Conservation (phyloP, 768 basidiomycete genomes). For the Serendipita sp. region DNA sequence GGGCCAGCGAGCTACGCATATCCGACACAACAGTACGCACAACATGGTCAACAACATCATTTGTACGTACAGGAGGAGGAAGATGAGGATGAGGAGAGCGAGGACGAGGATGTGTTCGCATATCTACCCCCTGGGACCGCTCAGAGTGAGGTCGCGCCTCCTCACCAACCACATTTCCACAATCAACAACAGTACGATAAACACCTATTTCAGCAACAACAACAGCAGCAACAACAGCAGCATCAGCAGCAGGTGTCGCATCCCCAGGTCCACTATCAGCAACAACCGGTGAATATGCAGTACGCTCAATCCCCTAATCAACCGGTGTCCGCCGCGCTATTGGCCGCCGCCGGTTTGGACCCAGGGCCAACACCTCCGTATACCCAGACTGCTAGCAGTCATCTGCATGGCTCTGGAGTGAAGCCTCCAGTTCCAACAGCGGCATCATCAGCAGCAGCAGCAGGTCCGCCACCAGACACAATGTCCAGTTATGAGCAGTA, state of each 20-base stretch:
- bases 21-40: constrained; percentile 1
- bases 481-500: not conserved
- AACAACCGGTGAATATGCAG: not conserved
- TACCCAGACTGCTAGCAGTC: not conserved
- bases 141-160: not conserved
- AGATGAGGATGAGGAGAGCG: not conserved
- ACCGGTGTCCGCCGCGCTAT: not conserved
- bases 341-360: not conserved
- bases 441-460: not conserved
- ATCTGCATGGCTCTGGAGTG: not conserved
- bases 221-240: not conserved
- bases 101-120: constrained; percentile 7
- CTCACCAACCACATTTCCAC: not conserved
- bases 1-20: not conserved
- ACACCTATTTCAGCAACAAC: not conserved
- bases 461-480: not conserved
- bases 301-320: not conserved
- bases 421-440: not conserved
- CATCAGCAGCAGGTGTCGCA: not conserved
- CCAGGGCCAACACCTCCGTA: not conserved
- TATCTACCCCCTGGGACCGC: constrained; percentile 7
- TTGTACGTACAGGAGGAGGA: not conserved
- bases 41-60: not conserved
- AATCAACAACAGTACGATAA: not conserved
- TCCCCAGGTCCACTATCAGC: not conserved